Percentiles rank a stretch among this genome's conserved stretches.
phyloP scores from a whole-genome alignment of 306 rosid genomes.

The Carpinus fangiana region DNA sequence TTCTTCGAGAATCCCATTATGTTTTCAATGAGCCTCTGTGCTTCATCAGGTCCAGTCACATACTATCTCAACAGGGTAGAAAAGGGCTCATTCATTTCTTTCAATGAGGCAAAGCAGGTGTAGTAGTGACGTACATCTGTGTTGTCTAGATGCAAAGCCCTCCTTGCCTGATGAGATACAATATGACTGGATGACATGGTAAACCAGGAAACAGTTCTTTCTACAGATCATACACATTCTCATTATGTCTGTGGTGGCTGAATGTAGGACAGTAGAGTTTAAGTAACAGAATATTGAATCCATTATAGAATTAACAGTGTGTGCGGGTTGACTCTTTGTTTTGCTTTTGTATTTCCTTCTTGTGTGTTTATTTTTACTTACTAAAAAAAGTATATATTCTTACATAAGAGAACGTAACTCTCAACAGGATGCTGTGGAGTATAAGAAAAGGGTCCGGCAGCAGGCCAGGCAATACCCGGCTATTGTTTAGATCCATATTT shows the following conservation, averaged over 20 bases:
- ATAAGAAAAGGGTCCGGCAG: conserved; percentile 80
- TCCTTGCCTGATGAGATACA: neutral
- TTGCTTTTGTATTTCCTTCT: neutral
- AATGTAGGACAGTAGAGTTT: conserved; percentile 19
- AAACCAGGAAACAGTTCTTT: neutral
- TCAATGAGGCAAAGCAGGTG: conserved; percentile 4
- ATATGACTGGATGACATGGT: conserved; percentile 43
- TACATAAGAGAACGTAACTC: conserved; percentile 20
- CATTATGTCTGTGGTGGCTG: neutral
- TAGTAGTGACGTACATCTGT: conserved; percentile 10
- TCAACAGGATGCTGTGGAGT: conserved; percentile 75
- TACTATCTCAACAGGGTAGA: neutral
- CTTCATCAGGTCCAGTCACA: conserved; percentile 11
- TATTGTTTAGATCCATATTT: conserved; percentile 42
- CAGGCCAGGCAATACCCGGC: conserved; percentile 93
- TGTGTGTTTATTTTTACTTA: neutral
- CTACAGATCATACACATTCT: neutral
- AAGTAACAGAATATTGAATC: conserved; percentile 2
- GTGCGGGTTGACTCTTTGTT: neutral
- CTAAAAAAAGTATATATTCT: neutral
- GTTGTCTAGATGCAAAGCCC: conserved; percentile 5
- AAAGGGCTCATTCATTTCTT: neutral
- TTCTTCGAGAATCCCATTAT: neutral
- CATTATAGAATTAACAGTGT: neutral
- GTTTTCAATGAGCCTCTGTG: conserved; percentile 1